phyloP scores from a whole-genome alignment of 108 stramenopile genomes.

The Skeletonema grethae region DNA sequence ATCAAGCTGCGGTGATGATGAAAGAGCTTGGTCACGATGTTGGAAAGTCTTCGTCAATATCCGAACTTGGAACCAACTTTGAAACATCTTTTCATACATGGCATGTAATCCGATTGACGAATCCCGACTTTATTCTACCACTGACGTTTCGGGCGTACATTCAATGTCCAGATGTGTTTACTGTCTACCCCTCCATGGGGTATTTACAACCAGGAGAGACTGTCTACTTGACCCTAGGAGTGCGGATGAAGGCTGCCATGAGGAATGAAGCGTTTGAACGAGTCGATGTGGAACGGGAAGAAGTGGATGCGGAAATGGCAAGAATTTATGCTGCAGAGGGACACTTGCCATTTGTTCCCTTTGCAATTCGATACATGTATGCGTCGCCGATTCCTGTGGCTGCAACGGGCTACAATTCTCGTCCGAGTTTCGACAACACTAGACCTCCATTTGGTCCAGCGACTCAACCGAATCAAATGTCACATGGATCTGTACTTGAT shows the following conservation, averaged over 20 bases:
- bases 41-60: conserved; percentile 3
- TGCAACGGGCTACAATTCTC: conserved; percentile 15
- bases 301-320: conserved; percentile 48
- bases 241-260: conserved; percentile 48
- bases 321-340: conserved; percentile 50
- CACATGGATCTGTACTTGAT: conserved; percentile 27
- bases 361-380: conserved; percentile 69
- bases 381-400: conserved; percentile 44
- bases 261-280: conserved; percentile 54
- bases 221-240: conserved; percentile 54
- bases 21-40: conserved; percentile 15
- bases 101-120: conserved; percentile 64
- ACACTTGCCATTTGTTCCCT: conserved; percentile 63
- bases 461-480: conserved; percentile 1
- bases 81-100: conserved; percentile 65
- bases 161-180: conserved; percentile 68
- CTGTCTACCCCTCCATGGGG: conserved; percentile 68
- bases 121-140: conserved; percentile 62
- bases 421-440: conserved; percentile 6
- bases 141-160: conserved; percentile 58
- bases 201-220: conserved; percentile 67
- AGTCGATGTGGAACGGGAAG: conserved; percentile 62
- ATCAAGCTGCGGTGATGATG: conserved; percentile 10
- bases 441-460: conserved; percentile 20
- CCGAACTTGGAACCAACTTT: conserved; percentile 12